Conservation (phyloP, 441 rosid species). For the Capsella rubella region DNA sequence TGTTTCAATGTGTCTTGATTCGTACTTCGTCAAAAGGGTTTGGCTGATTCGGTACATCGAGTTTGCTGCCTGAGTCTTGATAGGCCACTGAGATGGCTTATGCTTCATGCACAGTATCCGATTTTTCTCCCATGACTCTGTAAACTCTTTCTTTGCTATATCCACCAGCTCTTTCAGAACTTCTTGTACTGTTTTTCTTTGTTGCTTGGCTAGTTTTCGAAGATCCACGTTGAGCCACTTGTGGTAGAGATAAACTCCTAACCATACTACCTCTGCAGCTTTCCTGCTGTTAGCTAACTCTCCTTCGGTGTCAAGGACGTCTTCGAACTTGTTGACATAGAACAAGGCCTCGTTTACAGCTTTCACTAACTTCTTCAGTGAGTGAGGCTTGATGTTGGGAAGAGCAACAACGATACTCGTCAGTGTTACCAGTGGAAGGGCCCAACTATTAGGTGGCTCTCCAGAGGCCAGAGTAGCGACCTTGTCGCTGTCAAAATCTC, state of each 20-base stretch:
- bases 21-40: slow-evolving; percentile 60
- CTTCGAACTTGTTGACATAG: slow-evolving; percentile 62
- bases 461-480: slow-evolving; percentile 55
- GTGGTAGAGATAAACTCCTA: slow-evolving; percentile 71
- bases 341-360: slow-evolving; percentile 69
- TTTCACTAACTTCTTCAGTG: slow-evolving; percentile 49
- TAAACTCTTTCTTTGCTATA: slow-evolving; percentile 54
- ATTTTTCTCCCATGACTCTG: slow-evolving; percentile 48
- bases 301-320: slow-evolving; percentile 46
- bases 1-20: slow-evolving; percentile 34
- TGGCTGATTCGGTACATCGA: slow-evolving; percentile 79
- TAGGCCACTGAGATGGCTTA: slow-evolving; percentile 68
- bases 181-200: slow-evolving; percentile 40
- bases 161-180: slow-evolving; percentile 57
- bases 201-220: slow-evolving; percentile 51
- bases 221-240: slow-evolving; percentile 79
- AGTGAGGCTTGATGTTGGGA: slow-evolving; percentile 49
- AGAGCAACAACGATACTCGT: slow-evolving; percentile 71
- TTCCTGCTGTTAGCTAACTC: slow-evolving; percentile 50
- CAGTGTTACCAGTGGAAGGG: slow-evolving; percentile 80
- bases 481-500: slow-evolving; percentile 47
- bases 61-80: slow-evolving; percentile 70
- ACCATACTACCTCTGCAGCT: slow-evolving; percentile 71
- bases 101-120: slow-evolving; percentile 47
- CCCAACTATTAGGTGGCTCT: slow-evolving; percentile 78